Evolutionary conservation across 148 eudicot genomes (phyloP).

Genomic region (Oxyria digyna): DNA sequence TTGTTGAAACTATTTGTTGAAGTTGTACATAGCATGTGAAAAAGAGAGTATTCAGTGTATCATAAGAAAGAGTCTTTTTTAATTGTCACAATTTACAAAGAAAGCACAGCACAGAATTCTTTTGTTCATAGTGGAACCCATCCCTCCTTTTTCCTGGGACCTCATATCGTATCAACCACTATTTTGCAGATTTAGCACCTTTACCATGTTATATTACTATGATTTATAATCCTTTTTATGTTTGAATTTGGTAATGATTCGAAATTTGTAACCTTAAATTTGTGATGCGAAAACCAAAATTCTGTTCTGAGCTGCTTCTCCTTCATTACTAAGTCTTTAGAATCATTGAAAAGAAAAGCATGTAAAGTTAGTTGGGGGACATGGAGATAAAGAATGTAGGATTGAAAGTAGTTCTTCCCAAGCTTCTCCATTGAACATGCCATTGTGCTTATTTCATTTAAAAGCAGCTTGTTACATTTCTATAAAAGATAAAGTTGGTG

Average conservation of each 20-base stretch:
- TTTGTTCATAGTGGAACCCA: constrained; percentile 1
- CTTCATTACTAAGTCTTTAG: neutral
- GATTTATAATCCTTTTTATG: neutral
- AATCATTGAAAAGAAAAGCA: constrained; percentile 1
- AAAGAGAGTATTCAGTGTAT: constrained; percentile 2
- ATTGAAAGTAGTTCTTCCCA: neutral
- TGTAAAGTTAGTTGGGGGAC: neutral
- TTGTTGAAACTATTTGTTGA: neutral
- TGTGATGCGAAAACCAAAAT: neutral
- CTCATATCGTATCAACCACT: neutral
- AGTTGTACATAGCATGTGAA: constrained; percentile 9
- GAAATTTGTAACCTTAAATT: neutral
- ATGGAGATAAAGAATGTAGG: neutral
- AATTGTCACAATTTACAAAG: neutral
- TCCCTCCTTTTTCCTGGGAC: neutral
- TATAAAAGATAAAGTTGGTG: neutral
- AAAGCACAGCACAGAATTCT: neutral
- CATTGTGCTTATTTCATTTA: neutral
- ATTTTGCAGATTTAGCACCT: neutral
- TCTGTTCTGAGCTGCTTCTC: neutral
- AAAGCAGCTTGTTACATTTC: neutral
- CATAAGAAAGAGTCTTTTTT: neutral
- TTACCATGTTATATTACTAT: no score
- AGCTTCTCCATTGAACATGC: neutral
- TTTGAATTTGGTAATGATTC: neutral